A percentile compares a stretch with the other conserved stretches of the same genome.
phyloP scores from a whole-genome alignment of 2,329 filamentous ascomycete genomes.

The Botrytis pseudocinerea region DNA sequence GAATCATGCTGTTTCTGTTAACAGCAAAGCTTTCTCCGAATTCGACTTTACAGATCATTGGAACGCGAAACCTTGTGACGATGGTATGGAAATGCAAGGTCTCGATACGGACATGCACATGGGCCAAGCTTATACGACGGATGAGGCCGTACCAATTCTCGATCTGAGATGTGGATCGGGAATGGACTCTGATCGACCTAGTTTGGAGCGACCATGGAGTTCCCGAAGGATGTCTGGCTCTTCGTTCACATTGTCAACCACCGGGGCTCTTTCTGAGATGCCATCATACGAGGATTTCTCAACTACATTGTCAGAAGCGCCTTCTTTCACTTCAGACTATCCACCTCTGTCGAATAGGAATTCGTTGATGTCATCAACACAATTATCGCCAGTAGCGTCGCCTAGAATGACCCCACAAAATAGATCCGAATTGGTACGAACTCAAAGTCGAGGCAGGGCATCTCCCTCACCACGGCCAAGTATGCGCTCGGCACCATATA shows the following conservation, averaged over 20 bases:
- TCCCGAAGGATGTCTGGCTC: constrained; percentile 69
- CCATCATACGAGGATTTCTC: constrained; percentile 72
- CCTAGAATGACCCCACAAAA: constrained; percentile 64
- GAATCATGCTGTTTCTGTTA: constrained; percentile 25
- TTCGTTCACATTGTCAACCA: constrained; percentile 71
- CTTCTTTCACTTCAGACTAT: constrained; percentile 67
- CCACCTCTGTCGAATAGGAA: constrained; percentile 66
- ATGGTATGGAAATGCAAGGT: constrained; percentile 55
- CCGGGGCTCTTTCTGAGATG: constrained; percentile 65
- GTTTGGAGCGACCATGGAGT: constrained; percentile 54
- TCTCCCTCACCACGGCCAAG: constrained; percentile 70
- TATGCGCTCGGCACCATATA: constrained; percentile 70
- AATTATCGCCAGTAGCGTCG: constrained; percentile 71
- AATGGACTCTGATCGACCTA: constrained; percentile 53
- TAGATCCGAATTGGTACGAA: constrained; percentile 61
- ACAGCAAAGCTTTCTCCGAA: constrained; percentile 22
- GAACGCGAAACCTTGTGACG: constrained; percentile 58
- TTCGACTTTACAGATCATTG: constrained; percentile 45
- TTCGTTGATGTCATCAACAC: constrained; percentile 69
- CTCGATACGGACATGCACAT: constrained; percentile 60
- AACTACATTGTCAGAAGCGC: constrained; percentile 63
- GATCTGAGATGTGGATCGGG: constrained; percentile 53
- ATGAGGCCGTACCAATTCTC: constrained; percentile 63
- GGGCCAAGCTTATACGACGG: constrained; percentile 62
- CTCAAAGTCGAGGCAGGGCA: constrained; percentile 66